phyloP scores from a whole-genome alignment of 257 asterid species.

The Eustoma russellianum region DNA sequence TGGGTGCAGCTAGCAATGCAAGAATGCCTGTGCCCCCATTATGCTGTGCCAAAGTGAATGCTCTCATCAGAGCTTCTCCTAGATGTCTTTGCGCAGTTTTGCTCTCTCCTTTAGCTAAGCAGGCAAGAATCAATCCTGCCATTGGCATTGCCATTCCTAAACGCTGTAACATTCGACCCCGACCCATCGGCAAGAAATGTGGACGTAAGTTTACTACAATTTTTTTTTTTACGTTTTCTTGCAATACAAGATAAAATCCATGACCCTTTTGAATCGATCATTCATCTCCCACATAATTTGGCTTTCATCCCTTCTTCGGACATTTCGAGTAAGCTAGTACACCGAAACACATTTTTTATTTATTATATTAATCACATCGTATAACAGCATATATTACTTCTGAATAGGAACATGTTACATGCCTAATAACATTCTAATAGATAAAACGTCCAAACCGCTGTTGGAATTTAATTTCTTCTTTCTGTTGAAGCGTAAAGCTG shows the following conservation, averaged over 20 bases:
- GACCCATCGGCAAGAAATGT: constrained; percentile 32
- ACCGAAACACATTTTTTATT: too few species aligned
- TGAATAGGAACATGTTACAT: not conserved
- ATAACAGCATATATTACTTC: too few species aligned
- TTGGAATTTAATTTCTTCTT: not conserved
- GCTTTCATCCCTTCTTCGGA: too few species aligned
- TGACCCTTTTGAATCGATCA: too few species aligned
- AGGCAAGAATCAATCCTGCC: constrained; percentile 22
- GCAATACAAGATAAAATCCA: too few species aligned
- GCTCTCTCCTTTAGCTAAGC: constrained; percentile 27
- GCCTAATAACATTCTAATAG: too few species aligned
- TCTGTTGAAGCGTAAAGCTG: too few species aligned
- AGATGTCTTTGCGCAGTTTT: constrained; percentile 30
- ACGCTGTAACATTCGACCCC: constrained; percentile 26
- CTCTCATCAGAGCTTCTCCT: constrained; percentile 19
- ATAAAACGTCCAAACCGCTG: too few species aligned
- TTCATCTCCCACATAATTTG: too few species aligned
- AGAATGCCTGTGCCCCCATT: constrained; percentile 12
- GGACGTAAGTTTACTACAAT: constrained; percentile 19
- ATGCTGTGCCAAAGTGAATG: constrained; percentile 23
- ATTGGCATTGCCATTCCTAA: constrained; percentile 28
- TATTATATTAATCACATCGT: not conserved
- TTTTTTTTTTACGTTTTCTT: too few species aligned
- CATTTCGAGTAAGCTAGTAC: too few species aligned
- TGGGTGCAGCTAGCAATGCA: constrained; percentile 20